Evolutionary conservation across 2,329 filamentous ascomycete species (phyloP), one percentile per base, ranked within the genome.

Genomic region (Sporothrix sp.): DNA sequence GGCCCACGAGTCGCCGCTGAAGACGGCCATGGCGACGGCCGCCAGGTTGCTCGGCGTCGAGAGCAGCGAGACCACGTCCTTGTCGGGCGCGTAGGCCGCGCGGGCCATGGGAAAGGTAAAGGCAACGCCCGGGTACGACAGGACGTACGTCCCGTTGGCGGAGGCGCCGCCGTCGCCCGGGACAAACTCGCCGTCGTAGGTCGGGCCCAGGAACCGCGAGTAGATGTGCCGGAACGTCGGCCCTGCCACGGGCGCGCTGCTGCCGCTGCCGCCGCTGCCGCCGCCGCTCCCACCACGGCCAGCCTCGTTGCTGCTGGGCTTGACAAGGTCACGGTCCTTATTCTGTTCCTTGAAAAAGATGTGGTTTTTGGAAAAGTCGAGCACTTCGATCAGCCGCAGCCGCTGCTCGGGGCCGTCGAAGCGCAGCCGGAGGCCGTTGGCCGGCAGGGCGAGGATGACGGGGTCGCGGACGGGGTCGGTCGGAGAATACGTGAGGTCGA

Each of bases 391-490:
- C 54, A 98, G 71, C 3, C 93, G 85, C 37, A 98, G 71, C 32
- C 91, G 81, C 67, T 98, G 93, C 61, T 97, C 90, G 4, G 87
- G 82, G 0, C 90, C 93, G 63, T 98, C 93, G 63, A 98, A 98
- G 37, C 87, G 87, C 48, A 98, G 71, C 11, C 91, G 85, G 27
- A 98, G 67, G 25, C 93, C 93, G 67, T 97, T 98, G 3, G 80
- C 76, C 1, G 90, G 86, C 4, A 98, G 78, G 16, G 75, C 75
- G 50, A 97, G 68, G 38, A 87, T 72, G 16, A 96, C 78, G 0
- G 89, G 87, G 25, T 87, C 79, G 28, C 74, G 74, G 30, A 96
- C 75, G 3, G 93, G 91, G 11, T 81, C 71, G 14, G 78, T 71
- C n/a, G 82, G 75, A 25, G 88, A 88, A 68, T 93, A 94, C 39